Base-by-base conservation (phyloP, 2,329 filamentous ascomycete genomes). In the Cladosporium sphaerospermum region DNA sequence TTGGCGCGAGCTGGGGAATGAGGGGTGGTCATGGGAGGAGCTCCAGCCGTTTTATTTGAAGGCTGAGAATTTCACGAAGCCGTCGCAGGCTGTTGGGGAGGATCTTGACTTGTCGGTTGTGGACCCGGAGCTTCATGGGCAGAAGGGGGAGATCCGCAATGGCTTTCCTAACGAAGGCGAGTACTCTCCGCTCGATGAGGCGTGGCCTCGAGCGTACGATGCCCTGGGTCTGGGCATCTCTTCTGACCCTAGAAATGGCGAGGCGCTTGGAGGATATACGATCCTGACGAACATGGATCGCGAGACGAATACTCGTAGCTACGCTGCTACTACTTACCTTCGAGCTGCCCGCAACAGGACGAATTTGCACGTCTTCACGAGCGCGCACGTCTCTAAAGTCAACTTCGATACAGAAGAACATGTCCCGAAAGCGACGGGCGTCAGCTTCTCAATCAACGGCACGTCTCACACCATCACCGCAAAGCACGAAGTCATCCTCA, bases 401-500 rank as follows among this genome's bases (percentile, higher is more conserved):
- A 16, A 49, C 10, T 53, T 57, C 40, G 47, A 54, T 33, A 51
- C 41, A 16, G 28, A 19, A 9, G 34, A 42, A 11, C 34, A 18
- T n/a, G 13, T 40, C 8, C 51, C 51, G 9, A 39, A 23, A 33
- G 53, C 55, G 5, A 53, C 36, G 1, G 53, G 58, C 36, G 54
- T 56, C 16, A 31, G 31, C 34, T 57, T 57, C 54, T 16, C 39
- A 11, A 34, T 13, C 31, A 44, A 51, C 16, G 47, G 28, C 11
- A 43, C 47, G 6, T 11, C 16, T 10, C 23, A 37, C 13, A 43
- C 47, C 11, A 8, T 52, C 11, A 9, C 10, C 14, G 58, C 59
- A 3, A 61, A 61, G 2, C 69, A 70, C 42, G 71, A 74, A 52
- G 64, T 74, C 32, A 68, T 75, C 43, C 55, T 75, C 7, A 68